phyloP scores from a whole-genome alignment of 495 filamentous ascomycete genomes.

The Neurospora africana region DNA sequence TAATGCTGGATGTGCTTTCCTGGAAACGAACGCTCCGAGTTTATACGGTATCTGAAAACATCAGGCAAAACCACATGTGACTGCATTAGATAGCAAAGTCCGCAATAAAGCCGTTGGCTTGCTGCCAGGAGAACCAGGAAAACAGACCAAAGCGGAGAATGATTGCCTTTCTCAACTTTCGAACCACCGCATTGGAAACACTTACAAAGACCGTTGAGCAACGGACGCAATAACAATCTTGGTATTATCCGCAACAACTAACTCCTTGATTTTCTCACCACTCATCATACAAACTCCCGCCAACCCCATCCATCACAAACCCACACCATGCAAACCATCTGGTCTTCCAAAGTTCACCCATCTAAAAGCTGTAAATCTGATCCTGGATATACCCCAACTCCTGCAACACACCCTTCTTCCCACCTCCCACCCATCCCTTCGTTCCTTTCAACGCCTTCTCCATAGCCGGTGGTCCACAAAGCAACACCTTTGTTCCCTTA shows the following conservation, averaged over 20 bases:
- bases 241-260: not conserved
- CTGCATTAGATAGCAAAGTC: not conserved
- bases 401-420: constrained; percentile 32
- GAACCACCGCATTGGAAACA: not conserved
- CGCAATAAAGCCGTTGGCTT: not conserved
- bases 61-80: not conserved
- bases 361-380: constrained; percentile 45
- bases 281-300: not conserved
- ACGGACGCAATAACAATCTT: not conserved
- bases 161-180: not conserved
- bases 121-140: not conserved
- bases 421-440: constrained; percentile 8
- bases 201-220: not conserved
- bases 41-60: not conserved
- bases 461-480: constrained; percentile 58
- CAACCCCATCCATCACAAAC: not conserved
- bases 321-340: not conserved
- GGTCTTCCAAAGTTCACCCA: not conserved
- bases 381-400: constrained; percentile 44
- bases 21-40: no score
- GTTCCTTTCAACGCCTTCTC: constrained; percentile 44
- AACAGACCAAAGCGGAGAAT: not conserved
- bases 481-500: constrained; percentile 43
- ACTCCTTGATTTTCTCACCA: fast-evolving
- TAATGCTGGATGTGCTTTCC: no score